Conservation (phyloP, 495 filamentous ascomycete species). For the Parachaetomium inaequale region DNA sequence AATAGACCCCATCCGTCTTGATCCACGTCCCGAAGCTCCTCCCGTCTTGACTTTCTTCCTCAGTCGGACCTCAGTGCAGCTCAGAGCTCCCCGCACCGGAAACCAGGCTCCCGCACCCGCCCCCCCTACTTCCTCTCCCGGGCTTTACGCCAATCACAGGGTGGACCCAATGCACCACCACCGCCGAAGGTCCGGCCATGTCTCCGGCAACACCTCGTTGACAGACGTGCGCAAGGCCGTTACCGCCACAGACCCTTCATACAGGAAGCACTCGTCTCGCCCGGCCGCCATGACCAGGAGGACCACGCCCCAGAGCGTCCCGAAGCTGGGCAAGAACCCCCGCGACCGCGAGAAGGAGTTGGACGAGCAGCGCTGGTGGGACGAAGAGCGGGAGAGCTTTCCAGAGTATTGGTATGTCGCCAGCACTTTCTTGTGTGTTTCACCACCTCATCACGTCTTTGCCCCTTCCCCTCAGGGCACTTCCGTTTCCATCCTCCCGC, state of each 20-base stretch:
- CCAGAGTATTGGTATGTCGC: slow-evolving; percentile 49
- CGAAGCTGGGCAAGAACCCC: slow-evolving; percentile 43
- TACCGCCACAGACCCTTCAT: slow-evolving; percentile 31
- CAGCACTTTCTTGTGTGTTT: slow-evolving; percentile 16
- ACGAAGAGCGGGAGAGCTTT: slow-evolving; percentile 50
- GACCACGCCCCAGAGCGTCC: slow-evolving; percentile 36
- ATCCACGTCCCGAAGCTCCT: neutral
- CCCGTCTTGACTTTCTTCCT: neutral
- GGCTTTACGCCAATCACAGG: slow-evolving; percentile 28
- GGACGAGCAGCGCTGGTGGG: slow-evolving; percentile 47
- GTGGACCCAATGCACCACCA: slow-evolving; percentile 45
- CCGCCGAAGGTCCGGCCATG: slow-evolving; percentile 48
- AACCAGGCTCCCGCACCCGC: slow-evolving; percentile 21
- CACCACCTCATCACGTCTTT: slow-evolving; percentile 15
- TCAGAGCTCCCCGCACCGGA: slow-evolving; percentile 7
- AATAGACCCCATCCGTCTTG: slow-evolving; percentile 1
- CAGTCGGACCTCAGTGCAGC: neutral
- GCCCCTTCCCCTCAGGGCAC: slow-evolving; percentile 16
- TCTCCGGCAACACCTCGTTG: slow-evolving; percentile 46
- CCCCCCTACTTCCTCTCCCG: slow-evolving; percentile 13
- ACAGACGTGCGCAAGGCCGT: slow-evolving; percentile 48
- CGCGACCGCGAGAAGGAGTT: slow-evolving; percentile 44
- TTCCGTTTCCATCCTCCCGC: slow-evolving; percentile 38
- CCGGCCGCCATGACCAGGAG: slow-evolving; percentile 41
- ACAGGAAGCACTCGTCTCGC: slow-evolving; percentile 34